phyloP scores from a whole-genome alignment of 2,329 filamentous ascomycete species.

The Beauveria rudraprayagi region DNA sequence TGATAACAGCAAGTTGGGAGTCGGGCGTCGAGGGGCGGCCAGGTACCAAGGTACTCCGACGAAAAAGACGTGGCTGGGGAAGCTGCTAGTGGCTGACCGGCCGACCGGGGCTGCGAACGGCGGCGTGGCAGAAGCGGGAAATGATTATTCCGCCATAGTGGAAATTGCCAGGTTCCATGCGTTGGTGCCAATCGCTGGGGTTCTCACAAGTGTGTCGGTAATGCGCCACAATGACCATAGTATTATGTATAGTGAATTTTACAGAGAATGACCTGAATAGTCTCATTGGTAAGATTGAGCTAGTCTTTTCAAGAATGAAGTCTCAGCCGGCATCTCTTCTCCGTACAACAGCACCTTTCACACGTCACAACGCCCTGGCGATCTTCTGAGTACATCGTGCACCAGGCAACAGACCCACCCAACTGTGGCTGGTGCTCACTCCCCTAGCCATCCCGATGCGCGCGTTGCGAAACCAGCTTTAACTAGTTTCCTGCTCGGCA shows the following conservation, averaged over 20 bases:
- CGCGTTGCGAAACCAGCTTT: neutral
- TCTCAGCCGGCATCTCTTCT: neutral
- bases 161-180: neutral
- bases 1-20: constrained; percentile 13
- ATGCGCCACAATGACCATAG: too few species aligned
- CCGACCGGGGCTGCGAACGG: constrained; percentile 7
- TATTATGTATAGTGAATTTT: too few species aligned
- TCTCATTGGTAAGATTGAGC: too few species aligned
- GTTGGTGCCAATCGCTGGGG: neutral
- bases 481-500: neutral
- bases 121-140: neutral
- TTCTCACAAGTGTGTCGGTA: too few species aligned
- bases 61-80: constrained; percentile 34
- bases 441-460: neutral
- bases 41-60: constrained; percentile 18
- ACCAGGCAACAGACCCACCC: constrained; percentile 8
- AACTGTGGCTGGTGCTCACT: constrained; percentile 5
- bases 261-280: too few species aligned
- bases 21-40: constrained; percentile 21
- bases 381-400: neutral
- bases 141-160: neutral
- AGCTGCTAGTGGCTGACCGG: constrained; percentile 11
- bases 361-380: too few species aligned
- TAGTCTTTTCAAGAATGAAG: too few species aligned
- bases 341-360: too few species aligned